A percentile compares a stretch with the other conserved stretches of the same genome.
These are phyloP conservation scores for Colletotrichum karsti DNA, from an alignment of 2,329 filamentous ascomycete species.

Conservation along the genomic window DNA sequence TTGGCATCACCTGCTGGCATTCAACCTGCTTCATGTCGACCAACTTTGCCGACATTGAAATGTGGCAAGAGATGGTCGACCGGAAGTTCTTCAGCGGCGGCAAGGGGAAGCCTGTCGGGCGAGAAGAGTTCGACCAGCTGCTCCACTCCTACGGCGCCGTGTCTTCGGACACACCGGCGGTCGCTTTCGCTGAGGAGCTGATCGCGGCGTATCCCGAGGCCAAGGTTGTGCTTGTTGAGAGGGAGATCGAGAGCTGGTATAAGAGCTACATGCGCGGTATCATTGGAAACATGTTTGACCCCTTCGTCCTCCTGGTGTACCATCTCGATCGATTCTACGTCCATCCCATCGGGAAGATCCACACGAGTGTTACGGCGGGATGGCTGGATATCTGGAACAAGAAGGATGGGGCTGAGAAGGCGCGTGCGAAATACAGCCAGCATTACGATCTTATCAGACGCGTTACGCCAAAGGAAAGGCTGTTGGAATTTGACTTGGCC, in stretches of 20 bases:
- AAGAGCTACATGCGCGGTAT: slow-evolving; percentile 27
- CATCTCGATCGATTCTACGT: slow-evolving; percentile 10
- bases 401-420: slow-evolving; percentile 1
- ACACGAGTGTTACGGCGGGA: neutral
- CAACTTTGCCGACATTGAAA: slow-evolving; percentile 32
- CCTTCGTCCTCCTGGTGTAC: neutral
- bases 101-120: slow-evolving; percentile 11
- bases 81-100: slow-evolving; percentile 29
- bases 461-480: slow-evolving; percentile 24
- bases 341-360: slow-evolving; percentile 15
- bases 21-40: slow-evolving; percentile 29
- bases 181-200: slow-evolving; percentile 45
- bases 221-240: slow-evolving; percentile 46
- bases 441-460: slow-evolving; percentile 15
- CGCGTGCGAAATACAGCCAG: slow-evolving; percentile 9
- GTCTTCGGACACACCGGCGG: slow-evolving; percentile 48
- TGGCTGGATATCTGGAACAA: slow-evolving; percentile 14
- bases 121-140: slow-evolving; percentile 31
- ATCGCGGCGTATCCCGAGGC: slow-evolving; percentile 51
- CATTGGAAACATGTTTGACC: slow-evolving; percentile 11
- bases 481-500: slow-evolving; percentile 28
- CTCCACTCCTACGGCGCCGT: slow-evolving; percentile 38
- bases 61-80: slow-evolving; percentile 33
- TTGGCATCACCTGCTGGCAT: slow-evolving; percentile 32
- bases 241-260: slow-evolving; percentile 38